These are phyloP conservation scores for Fragaria vesca DNA, from an alignment of 306 rosid genomes.

Conservation along the genomic window DNA sequence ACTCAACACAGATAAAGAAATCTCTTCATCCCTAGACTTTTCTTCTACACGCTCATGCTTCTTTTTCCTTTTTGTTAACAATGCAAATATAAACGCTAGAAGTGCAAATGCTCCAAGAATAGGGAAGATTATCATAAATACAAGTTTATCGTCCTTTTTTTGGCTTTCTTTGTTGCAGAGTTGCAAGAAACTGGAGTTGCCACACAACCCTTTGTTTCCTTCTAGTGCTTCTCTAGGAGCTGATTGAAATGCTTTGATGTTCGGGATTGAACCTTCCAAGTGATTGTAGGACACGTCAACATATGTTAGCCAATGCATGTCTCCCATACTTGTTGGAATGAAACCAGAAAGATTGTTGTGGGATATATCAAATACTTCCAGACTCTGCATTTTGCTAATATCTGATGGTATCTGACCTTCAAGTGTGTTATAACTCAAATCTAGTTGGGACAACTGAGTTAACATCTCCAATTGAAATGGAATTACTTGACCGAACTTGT, in stretches of 20 bases:
- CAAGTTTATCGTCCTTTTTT: neutral
- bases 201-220: neutral
- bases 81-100: neutral
- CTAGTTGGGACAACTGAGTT: neutral
- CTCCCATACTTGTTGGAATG: neutral
- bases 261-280: constrained; percentile 11
- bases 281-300: neutral
- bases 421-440: neutral
- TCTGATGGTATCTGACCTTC: neutral
- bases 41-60: neutral
- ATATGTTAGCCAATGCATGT: neutral
- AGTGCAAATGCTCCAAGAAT: neutral
- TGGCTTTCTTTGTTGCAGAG: neutral
- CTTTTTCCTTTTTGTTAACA: neutral
- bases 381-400: neutral
- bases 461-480: neutral
- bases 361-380: neutral
- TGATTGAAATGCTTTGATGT: neutral
- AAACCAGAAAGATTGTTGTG: constrained; percentile 7
- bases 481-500: neutral
- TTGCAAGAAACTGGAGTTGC: neutral
- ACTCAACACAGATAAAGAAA: neutral
- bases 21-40: neutral
- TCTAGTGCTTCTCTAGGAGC: neutral
- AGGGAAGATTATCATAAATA: neutral